These are phyloP conservation scores for Citrus unshiu DNA, from an alignment of 345 rosid genomes.

Conservation along the genomic window DNA sequence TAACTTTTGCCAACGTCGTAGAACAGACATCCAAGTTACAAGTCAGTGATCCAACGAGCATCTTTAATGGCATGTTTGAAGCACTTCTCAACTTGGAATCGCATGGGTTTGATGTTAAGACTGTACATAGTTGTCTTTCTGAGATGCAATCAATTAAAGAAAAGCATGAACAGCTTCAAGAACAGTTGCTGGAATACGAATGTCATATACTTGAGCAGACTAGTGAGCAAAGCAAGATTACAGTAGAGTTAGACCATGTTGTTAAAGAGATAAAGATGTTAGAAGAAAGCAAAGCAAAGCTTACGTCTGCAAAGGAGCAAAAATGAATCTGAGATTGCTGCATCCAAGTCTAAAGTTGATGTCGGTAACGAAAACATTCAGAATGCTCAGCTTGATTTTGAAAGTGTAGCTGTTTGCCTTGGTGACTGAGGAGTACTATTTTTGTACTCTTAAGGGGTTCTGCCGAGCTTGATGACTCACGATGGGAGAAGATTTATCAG, in stretches of 20 bases:
- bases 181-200: conserved; percentile 3
- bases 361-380: not conserved
- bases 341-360: not conserved
- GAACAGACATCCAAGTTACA: conserved; percentile 23
- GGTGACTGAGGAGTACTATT: not conserved
- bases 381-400: conserved; percentile 1
- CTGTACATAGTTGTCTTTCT: conserved; percentile 7
- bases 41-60: conserved; percentile 5
- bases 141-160: conserved; percentile 25
- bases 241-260: not conserved
- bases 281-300: conserved; percentile 7
- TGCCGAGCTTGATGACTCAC: not conserved
- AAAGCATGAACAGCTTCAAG: conserved; percentile 13
- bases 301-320: conserved; percentile 5
- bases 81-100: conserved; percentile 21
- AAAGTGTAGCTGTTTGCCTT: not conserved
- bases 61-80: conserved; percentile 15
- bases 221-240: conserved; percentile 3
- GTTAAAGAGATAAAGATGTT: no score
- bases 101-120: conserved; percentile 31
- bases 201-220: conserved; percentile 6
- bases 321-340: conserved; percentile 16
- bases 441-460: no score
- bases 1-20: conserved; percentile 25
- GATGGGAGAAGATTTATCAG: not conserved